These are phyloP conservation scores for Leccinum truebloodii DNA, from an alignment of 768 basidiomycete genomes.

Conservation along the genomic window DNA sequence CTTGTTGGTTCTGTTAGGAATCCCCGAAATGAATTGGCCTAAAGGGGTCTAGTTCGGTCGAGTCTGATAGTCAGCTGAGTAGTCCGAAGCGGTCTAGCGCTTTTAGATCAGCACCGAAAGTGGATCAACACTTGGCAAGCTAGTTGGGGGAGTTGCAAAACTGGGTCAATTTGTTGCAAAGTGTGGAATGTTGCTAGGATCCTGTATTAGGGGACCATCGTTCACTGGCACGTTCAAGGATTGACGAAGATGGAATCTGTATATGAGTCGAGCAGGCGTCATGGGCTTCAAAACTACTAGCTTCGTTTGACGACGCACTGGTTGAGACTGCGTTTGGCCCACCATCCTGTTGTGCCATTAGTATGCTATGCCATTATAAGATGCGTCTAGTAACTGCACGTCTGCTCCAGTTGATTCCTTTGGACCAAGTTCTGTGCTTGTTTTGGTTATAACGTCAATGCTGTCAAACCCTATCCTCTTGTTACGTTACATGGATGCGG, in stretches of 20 bases:
- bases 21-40: constrained; percentile 10
- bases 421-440: background rate
- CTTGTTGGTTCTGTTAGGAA: constrained; percentile 1
- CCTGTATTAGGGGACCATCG: background rate
- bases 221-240: background rate
- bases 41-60: constrained; percentile 7
- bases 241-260: background rate
- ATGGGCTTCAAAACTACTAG: background rate
- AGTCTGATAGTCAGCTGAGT: background rate
- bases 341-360: background rate
- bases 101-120: background rate
- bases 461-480: background rate
- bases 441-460: background rate
- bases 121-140: too few relatives aligned
- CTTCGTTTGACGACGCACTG: background rate
- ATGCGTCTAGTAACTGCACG: background rate
- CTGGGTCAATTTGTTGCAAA: background rate
- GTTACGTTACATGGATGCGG: background rate
- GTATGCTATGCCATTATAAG: too few relatives aligned
- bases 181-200: background rate
- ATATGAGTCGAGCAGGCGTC: background rate
- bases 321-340: background rate
- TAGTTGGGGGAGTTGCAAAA: background rate
- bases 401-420: background rate
- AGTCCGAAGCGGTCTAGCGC: background rate